These are phyloP conservation scores for Schizochytrium sp. DNA, from an alignment of 108 stramenopile genomes.

Conservation along the genomic window DNA sequence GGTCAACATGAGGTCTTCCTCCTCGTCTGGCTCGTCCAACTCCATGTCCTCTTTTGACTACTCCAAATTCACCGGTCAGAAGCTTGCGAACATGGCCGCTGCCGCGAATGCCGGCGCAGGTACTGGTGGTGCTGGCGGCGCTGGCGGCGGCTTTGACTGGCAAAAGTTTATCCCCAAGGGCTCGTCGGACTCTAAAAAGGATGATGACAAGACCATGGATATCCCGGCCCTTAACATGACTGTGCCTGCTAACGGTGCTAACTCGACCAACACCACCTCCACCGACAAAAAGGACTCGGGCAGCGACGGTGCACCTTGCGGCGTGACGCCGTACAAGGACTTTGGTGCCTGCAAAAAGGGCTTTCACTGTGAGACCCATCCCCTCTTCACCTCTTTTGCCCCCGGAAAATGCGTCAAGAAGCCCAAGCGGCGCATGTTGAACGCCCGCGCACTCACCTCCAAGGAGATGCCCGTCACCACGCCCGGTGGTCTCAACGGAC, in stretches of 20 bases:
- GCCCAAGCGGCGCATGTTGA: background rate
- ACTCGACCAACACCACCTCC: background rate
- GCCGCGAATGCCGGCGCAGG: background rate
- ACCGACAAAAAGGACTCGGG: background rate
- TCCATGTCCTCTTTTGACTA: background rate
- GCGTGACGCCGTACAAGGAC: conserved; percentile 5
- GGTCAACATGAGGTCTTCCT: background rate
- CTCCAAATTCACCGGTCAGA: conserved; percentile 5
- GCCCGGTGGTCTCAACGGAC: background rate
- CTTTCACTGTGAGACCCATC: background rate
- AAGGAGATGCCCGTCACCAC: background rate
- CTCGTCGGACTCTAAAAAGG: background rate
- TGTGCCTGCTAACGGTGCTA: background rate
- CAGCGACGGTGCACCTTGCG: background rate
- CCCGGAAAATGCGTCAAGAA: conserved; percentile 6
- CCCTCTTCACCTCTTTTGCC: background rate
- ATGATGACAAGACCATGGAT: background rate
- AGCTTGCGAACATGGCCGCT: background rate
- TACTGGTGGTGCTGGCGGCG: background rate
- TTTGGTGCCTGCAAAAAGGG: background rate
- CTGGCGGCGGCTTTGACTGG: background rate
- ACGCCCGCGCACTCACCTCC: background rate
- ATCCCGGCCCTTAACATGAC: background rate
- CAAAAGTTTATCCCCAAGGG: background rate
- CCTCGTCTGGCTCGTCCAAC: too few species aligned